Conservation (phyloP, 2,329 filamentous ascomycete genomes). For the Trichoderma atrobrunneum region DNA sequence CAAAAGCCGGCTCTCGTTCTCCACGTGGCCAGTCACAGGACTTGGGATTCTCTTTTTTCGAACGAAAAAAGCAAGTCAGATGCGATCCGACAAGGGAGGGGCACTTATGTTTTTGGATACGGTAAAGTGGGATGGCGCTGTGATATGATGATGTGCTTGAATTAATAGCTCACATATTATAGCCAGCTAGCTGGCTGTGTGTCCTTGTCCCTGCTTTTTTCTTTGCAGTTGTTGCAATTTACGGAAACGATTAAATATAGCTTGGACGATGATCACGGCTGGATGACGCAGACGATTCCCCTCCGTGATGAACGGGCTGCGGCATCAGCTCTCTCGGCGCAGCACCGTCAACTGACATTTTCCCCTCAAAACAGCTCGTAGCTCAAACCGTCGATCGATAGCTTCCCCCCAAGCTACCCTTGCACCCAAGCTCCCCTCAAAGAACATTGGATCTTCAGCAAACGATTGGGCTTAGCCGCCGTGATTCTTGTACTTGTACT, state of each 20-base stretch:
- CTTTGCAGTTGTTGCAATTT: background rate
- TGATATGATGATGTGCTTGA: background rate
- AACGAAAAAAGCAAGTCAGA: background rate
- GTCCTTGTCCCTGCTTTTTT: background rate
- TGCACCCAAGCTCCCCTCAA: background rate
- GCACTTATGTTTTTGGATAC: background rate
- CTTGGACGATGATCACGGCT: background rate
- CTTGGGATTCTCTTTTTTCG: background rate
- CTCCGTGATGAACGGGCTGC: background rate
- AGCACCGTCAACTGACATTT: background rate
- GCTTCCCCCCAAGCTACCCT: background rate
- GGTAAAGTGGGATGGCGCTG: background rate
- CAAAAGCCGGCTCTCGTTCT: constrained; percentile 6
- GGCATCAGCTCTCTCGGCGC: background rate
- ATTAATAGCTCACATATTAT: constrained; percentile 2
- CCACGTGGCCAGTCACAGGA: constrained; percentile 15
- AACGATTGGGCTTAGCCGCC: background rate
- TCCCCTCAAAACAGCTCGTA: background rate
- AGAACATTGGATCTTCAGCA: background rate
- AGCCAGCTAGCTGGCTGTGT: no score
- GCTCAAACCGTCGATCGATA: background rate
- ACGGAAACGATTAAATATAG: background rate
- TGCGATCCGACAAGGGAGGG: background rate
- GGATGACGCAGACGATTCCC: background rate
- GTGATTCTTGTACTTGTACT: background rate